Base-by-base conservation (phyloP, 73 alveolate species). In the Paramecium biaurelia region DNA sequence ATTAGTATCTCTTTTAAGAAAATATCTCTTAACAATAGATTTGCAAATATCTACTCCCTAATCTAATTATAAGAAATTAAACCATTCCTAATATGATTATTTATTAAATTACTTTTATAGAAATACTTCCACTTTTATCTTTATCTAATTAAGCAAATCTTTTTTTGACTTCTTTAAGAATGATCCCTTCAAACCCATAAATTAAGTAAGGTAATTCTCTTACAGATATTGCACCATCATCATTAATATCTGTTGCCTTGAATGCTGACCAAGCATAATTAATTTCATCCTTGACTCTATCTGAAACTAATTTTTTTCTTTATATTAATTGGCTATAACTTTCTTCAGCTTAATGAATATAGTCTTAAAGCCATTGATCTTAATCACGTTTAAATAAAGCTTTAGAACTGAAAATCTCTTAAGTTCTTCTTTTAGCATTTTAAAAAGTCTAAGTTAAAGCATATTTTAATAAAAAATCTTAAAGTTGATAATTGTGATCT, bases 71-170 rank as follows among this genome's bases (percentile, higher is more conserved):
- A 72, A 41, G 23, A 18, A 72, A 28, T 28, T 37, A 34, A 72
- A 72, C 86, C 86, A 72, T 72, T 72, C 86, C 86, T 72, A 72
- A 15, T 14, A n/a, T 72, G 30, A 34, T 28, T 72, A 21, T 6
- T 28, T 10, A 14, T 2, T 72, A 28, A 12, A 30, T 14, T 72
- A 72, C 85, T 72, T 37, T 12, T 41, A 72, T 5, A 32, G 59
- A 28, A 34, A 72, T 72, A 9, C 35, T 28, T 28, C 86, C 63
- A 32, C 43, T 72, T 34, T 41, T 72, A 72, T 72, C 86, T 72
- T 30, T 37, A 14, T 72, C 86, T 32, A 72, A n/a, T 72, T 30
- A 72, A 1, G 3, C 18, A 72, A 72, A 72, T 37, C 86, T 72
- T 35, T 34, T 72, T 72, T 35, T 72, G 23, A 32, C 57, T 30